Base-by-base conservation (phyloP, 2,329 filamentous ascomycete species). In the Cercospora zeae-maydis region DNA sequence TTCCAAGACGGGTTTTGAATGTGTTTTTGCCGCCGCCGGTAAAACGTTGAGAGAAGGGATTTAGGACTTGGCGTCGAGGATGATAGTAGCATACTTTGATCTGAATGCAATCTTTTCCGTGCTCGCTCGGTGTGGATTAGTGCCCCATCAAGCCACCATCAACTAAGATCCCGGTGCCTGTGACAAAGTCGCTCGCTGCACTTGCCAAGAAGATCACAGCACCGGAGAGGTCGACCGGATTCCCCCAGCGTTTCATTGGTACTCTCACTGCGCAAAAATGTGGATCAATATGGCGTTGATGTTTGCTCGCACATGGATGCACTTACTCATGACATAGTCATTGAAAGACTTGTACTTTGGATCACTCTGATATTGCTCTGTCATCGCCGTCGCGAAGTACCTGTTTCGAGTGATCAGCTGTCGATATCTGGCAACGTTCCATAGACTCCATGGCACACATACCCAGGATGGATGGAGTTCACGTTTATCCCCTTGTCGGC, bases 171-270 rank as follows among this genome's bases (percentile, higher is more conserved):
- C 91, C 81, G 76, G 95, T 90, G 0, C 92, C 92, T 67, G 84
- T 91, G 36, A 96, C 87, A 78, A 96, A 96, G 14, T 81, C 84
- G 73, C 89, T 90, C 11, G 88, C 89, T 73, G 79, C 82, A 71
- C 89, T 89, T 0, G 90, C 90, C 65, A 96, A 78, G 72, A 86
- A 96, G 24, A 96, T 87, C 0, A 88, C 83, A 0, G 86, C 87
- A 0, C 91, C 92, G 80, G 92, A 92, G 74, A 96, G 93, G 71
- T 96, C 92, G 27, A 95, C 91, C 0, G 92, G 89, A 10, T 76
- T 82, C 0, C 91, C 92, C 92, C 92, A 96, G 69, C 91, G 80
- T 0, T 89, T 91, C 0, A 90, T 90, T 0, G 92, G 92, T 70
- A 96, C 96, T 60, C 92, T 81, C 31, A 85, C 86, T 73, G 89